Evolutionary conservation across 2,329 filamentous ascomycete genomes (phyloP).

Genomic region (Trichophyton simii): DNA sequence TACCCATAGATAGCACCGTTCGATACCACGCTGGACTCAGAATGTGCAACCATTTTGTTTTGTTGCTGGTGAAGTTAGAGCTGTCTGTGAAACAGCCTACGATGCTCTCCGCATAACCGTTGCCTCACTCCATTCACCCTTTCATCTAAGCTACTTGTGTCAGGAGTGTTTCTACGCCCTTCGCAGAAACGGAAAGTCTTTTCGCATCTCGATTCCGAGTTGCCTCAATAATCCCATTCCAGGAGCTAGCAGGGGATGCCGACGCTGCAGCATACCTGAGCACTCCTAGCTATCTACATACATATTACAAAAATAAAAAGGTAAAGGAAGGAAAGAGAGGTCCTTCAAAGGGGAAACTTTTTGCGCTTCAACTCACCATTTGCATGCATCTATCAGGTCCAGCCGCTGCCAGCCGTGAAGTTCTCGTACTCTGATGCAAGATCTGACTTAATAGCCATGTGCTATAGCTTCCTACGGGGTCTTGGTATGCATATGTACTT

Average conservation of each 20-base stretch:
- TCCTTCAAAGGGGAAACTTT: not conserved
- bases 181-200: not conserved
- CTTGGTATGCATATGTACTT: not conserved
- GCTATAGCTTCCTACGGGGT: not conserved
- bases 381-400: not conserved
- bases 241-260: not conserved
- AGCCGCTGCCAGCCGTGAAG: not conserved
- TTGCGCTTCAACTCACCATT: not conserved
- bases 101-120: not conserved
- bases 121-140: not conserved
- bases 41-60: not conserved
- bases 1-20: not conserved
- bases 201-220: not conserved
- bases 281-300: not conserved
- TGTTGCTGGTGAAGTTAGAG: not conserved
- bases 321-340: not conserved
- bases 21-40: not conserved
- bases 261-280: not conserved
- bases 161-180: not conserved
- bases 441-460: not conserved
- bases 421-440: constrained; percentile 1
- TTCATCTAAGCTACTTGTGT: not conserved
- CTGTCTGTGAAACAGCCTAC: not conserved
- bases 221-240: not conserved
- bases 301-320: not conserved